phyloP scores from a whole-genome alignment of 1,284 basidiomycete genomes.

The Cutaneotrichosporon dermatis region DNA sequence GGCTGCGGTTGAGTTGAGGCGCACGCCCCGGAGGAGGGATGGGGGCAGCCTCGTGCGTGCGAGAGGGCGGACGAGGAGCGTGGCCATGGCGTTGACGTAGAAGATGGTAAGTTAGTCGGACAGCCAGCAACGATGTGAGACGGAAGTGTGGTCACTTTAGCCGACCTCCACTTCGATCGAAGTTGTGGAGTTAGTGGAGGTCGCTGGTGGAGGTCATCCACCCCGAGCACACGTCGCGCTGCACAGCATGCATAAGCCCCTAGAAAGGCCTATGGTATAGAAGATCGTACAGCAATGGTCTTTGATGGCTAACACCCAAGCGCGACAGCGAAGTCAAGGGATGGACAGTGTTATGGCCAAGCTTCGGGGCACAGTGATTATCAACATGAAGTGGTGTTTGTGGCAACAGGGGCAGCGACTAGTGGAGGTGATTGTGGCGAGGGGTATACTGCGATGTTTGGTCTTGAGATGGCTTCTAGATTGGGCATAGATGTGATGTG shows the following conservation, averaged over 20 bases:
- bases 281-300: background rate
- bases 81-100: no score
- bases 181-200: background rate
- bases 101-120: no score
- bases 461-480: no score
- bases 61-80: background rate
- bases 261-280: background rate
- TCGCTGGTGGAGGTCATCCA: background rate
- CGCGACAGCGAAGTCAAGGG: background rate
- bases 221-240: background rate
- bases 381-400: background rate
- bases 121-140: no score
- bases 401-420: background rate
- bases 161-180: no score
- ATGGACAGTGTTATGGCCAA: background rate
- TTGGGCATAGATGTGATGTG: no score
- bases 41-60: no score
- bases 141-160: no score
- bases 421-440: no score
- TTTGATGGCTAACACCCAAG: background rate
- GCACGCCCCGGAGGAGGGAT: no score
- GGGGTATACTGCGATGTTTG: no score
- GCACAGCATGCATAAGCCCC: constrained; percentile 3
- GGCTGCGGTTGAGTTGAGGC: no score
- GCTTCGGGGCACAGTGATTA: background rate